Percentiles rank a stretch among this genome's conserved stretches.
Evolutionary conservation across 768 basidiomycete genomes (phyloP).

Genomic region (Fomitopsis serialis): DNA sequence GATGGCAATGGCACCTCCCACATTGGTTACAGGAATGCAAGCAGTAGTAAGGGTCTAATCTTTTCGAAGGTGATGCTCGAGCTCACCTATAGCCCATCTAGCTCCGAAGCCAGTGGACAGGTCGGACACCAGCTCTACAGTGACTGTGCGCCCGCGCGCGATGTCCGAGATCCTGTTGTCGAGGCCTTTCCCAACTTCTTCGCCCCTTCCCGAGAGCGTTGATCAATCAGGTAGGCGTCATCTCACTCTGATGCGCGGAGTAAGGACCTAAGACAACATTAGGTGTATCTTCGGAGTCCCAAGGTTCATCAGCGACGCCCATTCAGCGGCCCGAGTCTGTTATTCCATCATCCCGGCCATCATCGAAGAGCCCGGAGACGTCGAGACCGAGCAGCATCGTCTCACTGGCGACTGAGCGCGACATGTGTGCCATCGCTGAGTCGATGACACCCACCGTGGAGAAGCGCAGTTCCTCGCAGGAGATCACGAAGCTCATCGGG

Average conservation of each 20-base stretch:
- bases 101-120: neutral
- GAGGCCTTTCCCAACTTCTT: neutral
- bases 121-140: neutral
- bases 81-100: neutral
- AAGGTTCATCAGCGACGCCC: neutral
- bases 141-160: neutral
- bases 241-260: neutral
- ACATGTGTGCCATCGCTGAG: constrained; percentile 47
- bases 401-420: constrained; percentile 43
- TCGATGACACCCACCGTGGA: constrained; percentile 33
- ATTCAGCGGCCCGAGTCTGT: neutral
- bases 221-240: neutral
- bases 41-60: constrained; percentile 8
- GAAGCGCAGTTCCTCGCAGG: neutral
- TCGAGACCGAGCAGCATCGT: constrained; percentile 35
- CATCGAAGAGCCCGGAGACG: neutral
- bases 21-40: neutral
- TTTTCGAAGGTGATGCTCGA: neutral
- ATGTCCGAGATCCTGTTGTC: neutral
- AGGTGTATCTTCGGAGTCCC: neutral
- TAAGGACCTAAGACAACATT: neutral
- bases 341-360: neutral
- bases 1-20: constrained; percentile 14
- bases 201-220: neutral
- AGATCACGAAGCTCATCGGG: neutral